phyloP scores from a whole-genome alignment of 176 grass and related monocot genomes.

The Avena eriantha region DNA sequence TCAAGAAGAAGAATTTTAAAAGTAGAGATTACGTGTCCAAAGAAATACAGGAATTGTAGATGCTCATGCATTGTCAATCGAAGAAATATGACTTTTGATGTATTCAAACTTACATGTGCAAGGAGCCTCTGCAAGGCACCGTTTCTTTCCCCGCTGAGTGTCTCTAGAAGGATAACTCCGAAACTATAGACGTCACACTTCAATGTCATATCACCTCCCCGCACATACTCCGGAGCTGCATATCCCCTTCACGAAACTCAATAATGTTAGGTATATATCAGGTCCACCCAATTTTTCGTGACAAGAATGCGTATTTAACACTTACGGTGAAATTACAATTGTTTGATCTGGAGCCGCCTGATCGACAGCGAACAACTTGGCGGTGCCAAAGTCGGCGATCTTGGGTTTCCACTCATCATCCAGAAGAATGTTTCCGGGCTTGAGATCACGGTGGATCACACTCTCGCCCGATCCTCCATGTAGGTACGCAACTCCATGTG shows the following conservation, averaged over 20 bases:
- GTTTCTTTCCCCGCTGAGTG: conserved; percentile 21
- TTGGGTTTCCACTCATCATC: conserved; percentile 40
- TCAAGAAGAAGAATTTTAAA: background rate
- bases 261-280: background rate
- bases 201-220: background rate
- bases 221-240: conserved; percentile 8
- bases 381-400: conserved; percentile 35
- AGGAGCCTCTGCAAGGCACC: background rate
- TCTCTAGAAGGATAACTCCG: conserved; percentile 5
- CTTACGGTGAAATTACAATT: conserved; percentile 30
- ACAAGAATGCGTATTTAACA: background rate
- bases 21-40: too few relatives aligned
- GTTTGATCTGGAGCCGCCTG: background rate
- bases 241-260: background rate
- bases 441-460: conserved; percentile 51
- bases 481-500: conserved; percentile 34
- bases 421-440: conserved; percentile 37
- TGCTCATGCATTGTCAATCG: too few relatives aligned
- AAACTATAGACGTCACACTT: conserved; percentile 23
- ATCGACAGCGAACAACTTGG: background rate
- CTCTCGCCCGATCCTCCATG: conserved; percentile 29
- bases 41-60: too few relatives aligned
- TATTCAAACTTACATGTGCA: background rate
- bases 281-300: background rate
- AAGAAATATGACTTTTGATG: background rate